Conservation (phyloP, 805 yeast species). For the Kockiozyma suomiensis region DNA sequence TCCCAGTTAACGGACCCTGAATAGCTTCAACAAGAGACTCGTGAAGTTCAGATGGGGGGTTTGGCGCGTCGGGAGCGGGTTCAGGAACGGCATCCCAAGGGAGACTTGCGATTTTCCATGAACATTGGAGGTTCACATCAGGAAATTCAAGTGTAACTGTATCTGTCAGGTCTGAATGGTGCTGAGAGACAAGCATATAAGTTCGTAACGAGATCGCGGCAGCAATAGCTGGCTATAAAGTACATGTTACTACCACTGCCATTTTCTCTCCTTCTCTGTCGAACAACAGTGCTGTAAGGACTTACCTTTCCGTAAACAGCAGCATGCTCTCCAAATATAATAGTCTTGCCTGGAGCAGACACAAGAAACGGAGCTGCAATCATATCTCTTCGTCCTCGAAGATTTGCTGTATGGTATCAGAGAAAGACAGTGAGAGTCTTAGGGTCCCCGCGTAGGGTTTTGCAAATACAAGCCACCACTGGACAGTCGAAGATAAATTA, state of each 20-base stretch:
- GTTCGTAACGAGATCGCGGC: conserved; percentile 89
- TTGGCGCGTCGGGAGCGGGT: conserved; percentile 28
- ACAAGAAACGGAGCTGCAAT: conserved; percentile 60
- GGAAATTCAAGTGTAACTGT: conserved; percentile 73
- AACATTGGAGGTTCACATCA: conserved; percentile 67
- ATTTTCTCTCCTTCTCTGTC: no score
- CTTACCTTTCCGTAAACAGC: conserved; percentile 81
- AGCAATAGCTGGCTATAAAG: conserved; percentile 80
- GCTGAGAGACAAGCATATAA: conserved; percentile 65
- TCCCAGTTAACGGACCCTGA: conserved; percentile 48
- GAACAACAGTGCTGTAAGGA: conserved; percentile 64
- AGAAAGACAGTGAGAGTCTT: not conserved
- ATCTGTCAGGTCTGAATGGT: conserved; percentile 44
- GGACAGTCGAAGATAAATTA: no score
- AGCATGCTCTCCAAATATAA: conserved; percentile 94
- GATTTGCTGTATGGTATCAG: no score
- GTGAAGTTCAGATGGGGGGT: conserved; percentile 49
- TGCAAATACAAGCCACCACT: no score
- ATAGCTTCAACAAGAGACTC: conserved; percentile 60
- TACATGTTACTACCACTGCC: conserved; percentile 12
- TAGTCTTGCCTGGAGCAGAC: conserved; percentile 96
- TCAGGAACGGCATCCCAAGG: conserved; percentile 56
- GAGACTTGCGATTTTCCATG: conserved; percentile 63
- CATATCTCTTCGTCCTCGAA: conserved; percentile 9
- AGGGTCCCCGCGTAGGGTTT: not conserved